Evolutionary conservation across 805 yeast species (phyloP), one percentile per base, ranked within the genome.

Genomic region (Saccharomycopsis lassenensis): DNA sequence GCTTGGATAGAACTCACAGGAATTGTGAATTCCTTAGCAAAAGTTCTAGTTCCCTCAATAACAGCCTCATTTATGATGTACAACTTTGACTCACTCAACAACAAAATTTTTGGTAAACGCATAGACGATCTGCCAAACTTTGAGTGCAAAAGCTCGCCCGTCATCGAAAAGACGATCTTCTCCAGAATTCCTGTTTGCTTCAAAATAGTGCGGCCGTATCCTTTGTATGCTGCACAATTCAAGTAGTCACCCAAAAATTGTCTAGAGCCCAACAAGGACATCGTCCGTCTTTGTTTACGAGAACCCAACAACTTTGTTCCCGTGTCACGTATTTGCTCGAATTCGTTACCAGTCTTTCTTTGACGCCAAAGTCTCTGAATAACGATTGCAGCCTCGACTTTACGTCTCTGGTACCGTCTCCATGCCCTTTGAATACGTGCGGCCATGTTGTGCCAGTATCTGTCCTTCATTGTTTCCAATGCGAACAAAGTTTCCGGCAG

Each of bases 371-470:
- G 75, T 43, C 77, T 69, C 59, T 87, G 96, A 29, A 85, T 74
- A 36, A 67, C 69, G 40, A 71, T 74, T 1, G 95, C 96, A 17
- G 94, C 86, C 50, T 84, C 94, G 39, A 77, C 80, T 61, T 87
- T 77, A 52, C 83, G 69, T 56, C 75, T 77, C 44, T 77, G 62
- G 53, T 79, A 83, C 49, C 83, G 67, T 63, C 98, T 72, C 83
- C 96, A 86, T 3, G 98, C 97, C 47, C 96, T 74, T 64, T 91
- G 99, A 48, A 91, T 89, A 50, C 94, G 74, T 3, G 94, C 87
- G 4, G 98, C 98, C 94, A 91, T 91, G 49, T 83, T 84, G 52
- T 85, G 89, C 97, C 98, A 91, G 55, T 86, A 91, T 62, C 77
- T 81, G 51, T 91, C 99, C 57, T 97, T 74, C 89, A 89, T 76